Percentiles rank a stretch among this genome's conserved stretches.
Conservation (phyloP, 129 eudicot genomes). For the Oenanthe sinensis region DNA sequence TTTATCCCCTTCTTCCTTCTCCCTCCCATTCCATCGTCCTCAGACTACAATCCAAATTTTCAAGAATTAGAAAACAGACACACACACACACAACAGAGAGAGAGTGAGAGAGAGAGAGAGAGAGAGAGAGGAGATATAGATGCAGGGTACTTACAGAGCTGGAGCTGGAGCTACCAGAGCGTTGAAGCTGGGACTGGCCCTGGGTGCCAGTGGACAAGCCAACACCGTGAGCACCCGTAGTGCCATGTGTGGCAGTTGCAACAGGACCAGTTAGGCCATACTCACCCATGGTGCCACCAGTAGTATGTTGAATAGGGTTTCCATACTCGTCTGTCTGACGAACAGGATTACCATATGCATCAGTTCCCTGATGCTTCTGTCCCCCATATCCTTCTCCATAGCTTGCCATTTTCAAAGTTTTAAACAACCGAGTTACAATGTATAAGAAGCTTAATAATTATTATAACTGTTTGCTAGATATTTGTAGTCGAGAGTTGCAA, state of each 20-base stretch:
- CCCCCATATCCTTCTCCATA: slow-evolving; percentile 3
- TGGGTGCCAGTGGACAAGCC: neutral
- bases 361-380: slow-evolving; percentile 1
- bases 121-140: neutral
- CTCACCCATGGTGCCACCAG: neutral
- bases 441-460: neutral
- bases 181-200: neutral
- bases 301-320: neutral
- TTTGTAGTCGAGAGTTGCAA: neutral
- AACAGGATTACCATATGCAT: neutral
- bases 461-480: neutral
- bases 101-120: neutral
- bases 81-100: too few species aligned
- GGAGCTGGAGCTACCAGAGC: slow-evolving; percentile 5
- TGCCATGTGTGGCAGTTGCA: neutral
- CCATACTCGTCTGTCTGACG: neutral
- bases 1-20: slow-evolving; percentile 2
- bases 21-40: slow-evolving; percentile 12
- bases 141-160: slow-evolving; percentile 1
- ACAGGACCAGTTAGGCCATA: neutral
- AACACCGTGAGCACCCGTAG: neutral
- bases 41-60: neutral
- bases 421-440: neutral
- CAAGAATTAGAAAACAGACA: neutral
- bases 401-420: neutral